Base-by-base conservation (phyloP, 345 rosid genomes). In the Salix caprea region DNA sequence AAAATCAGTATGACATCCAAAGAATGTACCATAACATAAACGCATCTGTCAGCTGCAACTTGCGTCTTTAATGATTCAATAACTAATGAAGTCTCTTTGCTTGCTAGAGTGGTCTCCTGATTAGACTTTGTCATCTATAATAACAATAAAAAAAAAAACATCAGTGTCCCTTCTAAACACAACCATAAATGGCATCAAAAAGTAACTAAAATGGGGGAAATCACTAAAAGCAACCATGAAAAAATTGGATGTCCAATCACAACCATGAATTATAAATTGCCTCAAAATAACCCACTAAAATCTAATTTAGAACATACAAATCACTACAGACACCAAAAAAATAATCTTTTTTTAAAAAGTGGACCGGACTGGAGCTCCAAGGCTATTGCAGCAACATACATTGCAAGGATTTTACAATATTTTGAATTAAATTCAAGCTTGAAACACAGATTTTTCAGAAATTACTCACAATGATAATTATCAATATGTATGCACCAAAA, bases 31-130 rank as follows among this genome's bases (percentile, higher is more conserved):
- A 87, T 86, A 72, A 94, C 79, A 52, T 72, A 84, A 84, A 89
- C 67, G 77, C 86, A 83, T 10, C 93, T 84, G 78, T 90, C 89
- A 44, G 86, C 94, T 30, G 85, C 88, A 74, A 92, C 88, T 83
- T 91, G 88, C 84, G 83, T 86, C 83, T 92, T 92, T 34, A 89
- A 78, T 39, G 86, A 80, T 60, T 94, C 96, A 69, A 94, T 90
- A 28, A 91, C 90, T 16, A 67, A 82, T 44, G 78, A 72, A 70
- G 92, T 77, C 75, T 90, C 93, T 86, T 86, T 84, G 34, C 1
- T 42, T 52, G 40, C n/a, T n/a, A 69, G 67, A 78, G 75, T 72
- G 54, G 65, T 74, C 40, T 82, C 82, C 30, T 72, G 67, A 23
- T 23, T 23, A 13, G 30, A 42, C 18, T 70, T 19, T 24, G 16